A percentile compares a stretch with the other conserved stretches of the same genome.
These are phyloP conservation scores for Tuber brumale DNA, from an alignment of 495 filamentous ascomycete genomes.

Conservation along the genomic window DNA sequence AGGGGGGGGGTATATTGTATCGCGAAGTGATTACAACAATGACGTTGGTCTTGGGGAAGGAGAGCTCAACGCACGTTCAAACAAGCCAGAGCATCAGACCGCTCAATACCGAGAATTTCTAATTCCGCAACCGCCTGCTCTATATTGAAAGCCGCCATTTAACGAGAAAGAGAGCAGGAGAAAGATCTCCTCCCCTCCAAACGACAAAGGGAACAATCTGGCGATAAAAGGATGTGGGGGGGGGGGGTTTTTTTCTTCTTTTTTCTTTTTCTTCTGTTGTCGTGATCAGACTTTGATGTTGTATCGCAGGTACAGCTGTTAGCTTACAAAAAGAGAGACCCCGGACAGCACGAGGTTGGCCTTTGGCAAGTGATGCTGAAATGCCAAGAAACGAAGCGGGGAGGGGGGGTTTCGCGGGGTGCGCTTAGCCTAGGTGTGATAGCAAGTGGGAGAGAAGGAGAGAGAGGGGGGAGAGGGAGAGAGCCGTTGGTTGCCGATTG, in stretches of 20 bases:
- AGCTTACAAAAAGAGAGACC: background rate
- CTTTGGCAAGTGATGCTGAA: background rate
- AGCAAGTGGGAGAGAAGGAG: background rate
- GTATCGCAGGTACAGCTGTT: slow-evolving; percentile 2
- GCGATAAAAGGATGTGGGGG: background rate
- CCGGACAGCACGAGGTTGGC: background rate
- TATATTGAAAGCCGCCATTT: background rate
- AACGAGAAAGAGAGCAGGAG: background rate
- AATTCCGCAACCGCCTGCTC: slow-evolving; percentile 25
- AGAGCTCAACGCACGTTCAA: slow-evolving; percentile 31
- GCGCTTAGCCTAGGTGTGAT: background rate
- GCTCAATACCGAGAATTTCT: slow-evolving; percentile 25
- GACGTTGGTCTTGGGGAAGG: slow-evolving; percentile 22
- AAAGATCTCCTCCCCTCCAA: background rate
- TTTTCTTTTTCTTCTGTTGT: background rate
- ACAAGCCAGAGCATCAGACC: slow-evolving; percentile 37
- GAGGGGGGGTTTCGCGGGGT: background rate
- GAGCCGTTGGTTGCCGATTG: background rate
- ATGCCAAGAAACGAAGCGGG: background rate
- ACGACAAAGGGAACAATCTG: background rate
- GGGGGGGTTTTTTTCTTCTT: background rate
- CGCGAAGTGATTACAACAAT: slow-evolving; percentile 22
- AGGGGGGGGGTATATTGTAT: background rate
- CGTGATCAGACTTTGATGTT: background rate
- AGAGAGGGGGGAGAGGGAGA: background rate